Base-by-base conservation (phyloP, 2,329 filamentous ascomycete species). In the Beauveria sp. region DNA sequence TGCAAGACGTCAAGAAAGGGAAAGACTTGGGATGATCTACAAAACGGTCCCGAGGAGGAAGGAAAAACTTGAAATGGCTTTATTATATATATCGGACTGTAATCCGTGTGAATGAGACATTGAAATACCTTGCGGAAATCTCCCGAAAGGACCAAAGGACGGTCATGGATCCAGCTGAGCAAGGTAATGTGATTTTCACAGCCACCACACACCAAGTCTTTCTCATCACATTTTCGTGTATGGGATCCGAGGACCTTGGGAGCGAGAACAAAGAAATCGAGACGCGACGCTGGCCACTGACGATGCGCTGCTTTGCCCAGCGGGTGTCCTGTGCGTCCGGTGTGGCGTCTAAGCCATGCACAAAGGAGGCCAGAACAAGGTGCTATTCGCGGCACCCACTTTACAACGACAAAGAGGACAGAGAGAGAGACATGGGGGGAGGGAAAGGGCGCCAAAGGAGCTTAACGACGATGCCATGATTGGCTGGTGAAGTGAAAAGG, bases 311-410 rank as follows among this genome's bases (percentile, higher is more conserved):
- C 55, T 40, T 22, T 58, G 46, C 43, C 45, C 56, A 59, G 16
- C 34, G 8, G 22, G 22, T 43, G 56, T 43, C 56, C 56, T 43
- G 56, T 59, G 56, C 56, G 56, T 59, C 56, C 46, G 55, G 55
- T 59, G 56, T 59, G 56, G 56, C 56, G 56, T 51, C 24, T 50
- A 42, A 16, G 31, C 20, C 46, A 50, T 20, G 38, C 46, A 42
- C 48, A 49, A 59, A 59, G 31, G 52, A 55, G 28, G 0, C 16
- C 6, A 31, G 53, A 46, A 46, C 24, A 20, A 45, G 40, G 48
- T 26, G 45, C 45, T 24, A 46, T 48, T 48, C 45, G 10, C 22
- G 12, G 45, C 4, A 24, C 20, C 45, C 45, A 12, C n/a, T 12
- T 7, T 24, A 22, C 45, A 12, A 24, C 45, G 20, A 48, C 20